Base-by-base conservation (phyloP, 73 alveolate genomes). In the Strombidium stylifer region DNA sequence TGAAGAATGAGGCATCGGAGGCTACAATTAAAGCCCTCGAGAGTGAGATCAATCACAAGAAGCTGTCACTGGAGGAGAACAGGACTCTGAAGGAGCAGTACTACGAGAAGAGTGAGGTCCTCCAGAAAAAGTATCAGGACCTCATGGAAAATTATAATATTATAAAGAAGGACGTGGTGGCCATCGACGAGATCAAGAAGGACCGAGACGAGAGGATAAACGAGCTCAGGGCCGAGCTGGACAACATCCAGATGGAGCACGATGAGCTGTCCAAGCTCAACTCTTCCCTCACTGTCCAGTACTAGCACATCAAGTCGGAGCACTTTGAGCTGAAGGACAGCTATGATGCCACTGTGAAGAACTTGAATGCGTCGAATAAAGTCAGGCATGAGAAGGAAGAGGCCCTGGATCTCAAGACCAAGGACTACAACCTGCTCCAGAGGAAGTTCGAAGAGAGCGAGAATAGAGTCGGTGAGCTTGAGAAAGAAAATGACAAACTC, bases 131-230 rank as follows among this genome's bases (percentile, higher is more conserved):
- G 37, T 52, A 69, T 69, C 54, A 53, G 32, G 32, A 53, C n/a
- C 49, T 69, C 21, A 37, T 48, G 78, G 54, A 69, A 23, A 72
- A 48, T 48, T 69, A 53, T 31, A 53, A 69, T 18, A 69, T 54
- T 14, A n/a, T n/a, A n/a, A n/a, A n/a, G n/a, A n/a, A n/a, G n/a
- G 70, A 79, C 32, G 15, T 60, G n/a, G 65, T 69, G 2, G 84
- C 79, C n/a, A 55, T 69, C 28, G 34, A 79, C 20, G 90, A 79
- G 58, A 58, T 79, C n/a, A 44, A 56, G 44, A 79, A 59, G 50
- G 90, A 79, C 32, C 55, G 73, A 32, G 84, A 79, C 16, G 90
- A 79, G 12, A 26, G 90, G 34, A 46, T 79, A 2, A 62, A 57
- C 8, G 36, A 47, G 34, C 52, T 64, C 1, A 64, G 78, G 47